phyloP scores from a whole-genome alignment of 805 yeast genomes.

The Candida ovalis region DNA sequence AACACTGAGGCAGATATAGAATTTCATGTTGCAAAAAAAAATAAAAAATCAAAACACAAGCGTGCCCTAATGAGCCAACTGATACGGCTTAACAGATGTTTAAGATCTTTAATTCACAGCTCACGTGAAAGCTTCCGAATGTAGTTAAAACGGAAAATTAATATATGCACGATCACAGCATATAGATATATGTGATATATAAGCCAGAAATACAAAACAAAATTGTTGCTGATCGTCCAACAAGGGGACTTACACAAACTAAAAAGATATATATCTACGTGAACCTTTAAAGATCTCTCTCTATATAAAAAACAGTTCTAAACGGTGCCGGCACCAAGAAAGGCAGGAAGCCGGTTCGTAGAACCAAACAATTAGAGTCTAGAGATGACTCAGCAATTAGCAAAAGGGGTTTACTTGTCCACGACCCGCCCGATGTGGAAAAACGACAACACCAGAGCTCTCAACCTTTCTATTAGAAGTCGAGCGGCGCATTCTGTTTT shows the following conservation, averaged over 20 bases:
- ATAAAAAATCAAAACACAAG: not conserved
- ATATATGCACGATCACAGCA: too few relatives aligned
- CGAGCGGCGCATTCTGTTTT: slow-evolving; percentile 6
- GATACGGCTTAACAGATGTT: not conserved
- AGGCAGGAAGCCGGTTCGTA: too few relatives aligned
- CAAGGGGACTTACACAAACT: too few relatives aligned
- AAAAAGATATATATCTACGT: too few relatives aligned
- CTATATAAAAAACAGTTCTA: too few relatives aligned
- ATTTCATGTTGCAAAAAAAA: not conserved
- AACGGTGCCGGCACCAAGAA: too few relatives aligned
- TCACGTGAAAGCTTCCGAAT: not conserved
- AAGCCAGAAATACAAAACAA: too few relatives aligned
- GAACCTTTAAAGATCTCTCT: too few relatives aligned
- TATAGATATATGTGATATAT: too few relatives aligned
- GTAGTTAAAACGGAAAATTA: not conserved
- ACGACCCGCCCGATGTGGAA: slow-evolving; percentile 8
- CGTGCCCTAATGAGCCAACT: not conserved
- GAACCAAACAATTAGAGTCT: too few relatives aligned
- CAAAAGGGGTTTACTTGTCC: not conserved
- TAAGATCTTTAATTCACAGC: not conserved
- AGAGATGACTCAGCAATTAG: not conserved
- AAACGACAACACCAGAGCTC: slow-evolving; percentile 20
- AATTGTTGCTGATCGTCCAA: too few relatives aligned
- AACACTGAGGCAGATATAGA: not conserved
- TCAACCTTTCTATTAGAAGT: slow-evolving; percentile 6